Percentiles rank a stretch among this genome's conserved stretches.
Conservation (phyloP, 1,284 basidiomycete species). For the Coniophora puteana region DNA sequence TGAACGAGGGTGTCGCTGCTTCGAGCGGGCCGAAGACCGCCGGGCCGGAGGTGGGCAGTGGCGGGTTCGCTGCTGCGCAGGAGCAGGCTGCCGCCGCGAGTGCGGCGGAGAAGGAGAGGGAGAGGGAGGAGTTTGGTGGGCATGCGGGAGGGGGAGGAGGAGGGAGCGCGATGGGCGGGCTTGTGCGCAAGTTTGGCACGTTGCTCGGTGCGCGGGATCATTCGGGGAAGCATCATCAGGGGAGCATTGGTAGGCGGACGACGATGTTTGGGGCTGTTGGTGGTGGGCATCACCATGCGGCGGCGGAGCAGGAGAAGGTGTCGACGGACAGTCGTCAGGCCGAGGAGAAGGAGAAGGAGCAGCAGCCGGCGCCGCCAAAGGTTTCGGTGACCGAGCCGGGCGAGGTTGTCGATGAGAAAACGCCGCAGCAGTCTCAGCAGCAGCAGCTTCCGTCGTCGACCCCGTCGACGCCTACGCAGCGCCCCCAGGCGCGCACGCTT, state of each 20-base stretch:
- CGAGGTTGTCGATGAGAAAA: constrained; percentile 23
- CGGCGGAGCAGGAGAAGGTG: constrained; percentile 24
- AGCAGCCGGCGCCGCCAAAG: constrained; percentile 10
- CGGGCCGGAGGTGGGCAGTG: constrained; percentile 54
- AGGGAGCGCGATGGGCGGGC: constrained; percentile 48
- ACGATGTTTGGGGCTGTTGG: constrained; percentile 47
- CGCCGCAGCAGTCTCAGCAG: too few relatives aligned
- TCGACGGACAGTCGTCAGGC: constrained; percentile 6
- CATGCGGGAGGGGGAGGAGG: constrained; percentile 13
- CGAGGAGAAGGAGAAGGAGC: constrained; percentile 12
- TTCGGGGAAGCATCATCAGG: constrained; percentile 35
- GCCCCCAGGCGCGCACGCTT: too few relatives aligned
- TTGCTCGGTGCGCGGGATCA: constrained; percentile 51
- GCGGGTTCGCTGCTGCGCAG: constrained; percentile 41
- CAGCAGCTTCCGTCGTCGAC: too few relatives aligned
- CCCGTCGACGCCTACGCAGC: too few relatives aligned
- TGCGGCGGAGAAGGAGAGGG: too few relatives aligned
- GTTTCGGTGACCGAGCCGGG: constrained; percentile 13
- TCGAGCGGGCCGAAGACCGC: constrained; percentile 48
- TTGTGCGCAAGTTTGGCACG: constrained; percentile 72
- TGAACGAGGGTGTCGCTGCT: constrained; percentile 38
- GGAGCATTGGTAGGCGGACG: constrained; percentile 40
- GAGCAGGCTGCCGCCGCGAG: constrained; percentile 30
- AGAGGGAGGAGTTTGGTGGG: constrained; percentile 21
- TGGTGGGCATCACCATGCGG: constrained; percentile 43